Evolutionary conservation across 2,329 filamentous ascomycete genomes (phyloP), one percentile per base, ranked within the genome.

Genomic region (Macrophomina pseudophaseolina): DNA sequence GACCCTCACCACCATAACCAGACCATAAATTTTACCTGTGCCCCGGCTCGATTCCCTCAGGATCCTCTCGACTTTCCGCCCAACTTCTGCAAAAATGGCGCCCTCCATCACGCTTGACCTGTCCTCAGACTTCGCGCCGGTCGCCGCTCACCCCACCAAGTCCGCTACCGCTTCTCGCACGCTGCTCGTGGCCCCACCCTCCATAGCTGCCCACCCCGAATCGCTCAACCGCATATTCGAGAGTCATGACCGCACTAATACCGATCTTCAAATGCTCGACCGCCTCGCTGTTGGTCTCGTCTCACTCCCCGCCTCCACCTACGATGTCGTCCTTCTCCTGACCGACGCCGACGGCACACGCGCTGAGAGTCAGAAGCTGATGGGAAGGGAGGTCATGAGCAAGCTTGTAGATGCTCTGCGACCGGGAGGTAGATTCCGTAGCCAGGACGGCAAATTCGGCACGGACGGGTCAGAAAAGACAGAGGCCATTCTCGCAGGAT

Each of bases 211-310:
- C 65, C 91, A 97, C 79, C 92, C 94, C 71, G 90, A 92, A 71
- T 88, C 88, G 73, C 85, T 98, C 70, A 86, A 88, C 70, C 82
- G 83, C 71, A 84, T 95, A 69, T 87, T 97, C 74, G 84, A 88
- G 67, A 83, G 88, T 66, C 89, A 92, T 81, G 89, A 95, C 78
- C 90, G 93, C 75, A 82, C 85, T 70, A 83, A 86, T 53, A 94
- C 93, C 69, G 95, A 99, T 76, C 85, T 99, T 64, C 95, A 98
- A 80, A 99, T 99, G 95, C 91, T 99, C 69, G 95, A 99, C 81
- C 92, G 95, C 62, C 87, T 99, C 48, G 88, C 91, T 1, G 87
- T 91, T 42, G 93, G 93, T 69, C 84, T 97, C 44, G 92, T 95
- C 66, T 83, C 88, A 7, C 88, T 99, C 0, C 91, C 94, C 1